phyloP scores from a whole-genome alignment of 441 rosid genomes.

The Erodium texanum region DNA sequence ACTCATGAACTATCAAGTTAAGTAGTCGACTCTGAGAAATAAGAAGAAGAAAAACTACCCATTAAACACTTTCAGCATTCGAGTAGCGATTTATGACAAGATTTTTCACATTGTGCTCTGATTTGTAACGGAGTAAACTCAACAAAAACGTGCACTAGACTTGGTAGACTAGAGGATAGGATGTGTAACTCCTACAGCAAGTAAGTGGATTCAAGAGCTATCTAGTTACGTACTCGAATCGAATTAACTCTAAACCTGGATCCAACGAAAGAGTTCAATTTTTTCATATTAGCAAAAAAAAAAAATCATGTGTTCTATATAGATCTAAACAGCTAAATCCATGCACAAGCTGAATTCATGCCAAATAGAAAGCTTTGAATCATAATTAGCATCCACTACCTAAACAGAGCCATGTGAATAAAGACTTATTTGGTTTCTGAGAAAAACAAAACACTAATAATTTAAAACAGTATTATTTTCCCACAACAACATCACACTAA shows the following conservation, averaged over 20 bases:
- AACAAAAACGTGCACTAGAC: neutral
- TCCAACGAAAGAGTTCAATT: neutral
- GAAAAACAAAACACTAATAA: neutral
- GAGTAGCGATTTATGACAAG: no score
- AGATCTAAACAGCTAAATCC: neutral
- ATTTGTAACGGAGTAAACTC: neutral
- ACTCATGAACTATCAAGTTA: no score
- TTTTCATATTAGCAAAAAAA: neutral
- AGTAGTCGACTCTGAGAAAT: no score
- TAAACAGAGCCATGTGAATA: neutral
- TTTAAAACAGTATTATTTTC: neutral
- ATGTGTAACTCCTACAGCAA: neutral
- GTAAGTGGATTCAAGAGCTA: neutral
- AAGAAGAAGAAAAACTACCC: no score
- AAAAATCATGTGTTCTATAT: neutral
- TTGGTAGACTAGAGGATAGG: neutral
- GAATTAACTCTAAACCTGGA: neutral
- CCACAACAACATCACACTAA: no score
- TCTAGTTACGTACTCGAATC: neutral
- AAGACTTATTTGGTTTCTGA: neutral
- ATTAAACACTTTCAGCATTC: no score
- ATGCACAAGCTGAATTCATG: neutral
- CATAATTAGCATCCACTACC: neutral
- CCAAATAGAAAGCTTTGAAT: no score
- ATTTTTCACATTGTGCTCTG: neutral